Evolutionary conservation across 129 eudicot species (phyloP).

Genomic region (Chrysanthemum lavandulifolium): DNA sequence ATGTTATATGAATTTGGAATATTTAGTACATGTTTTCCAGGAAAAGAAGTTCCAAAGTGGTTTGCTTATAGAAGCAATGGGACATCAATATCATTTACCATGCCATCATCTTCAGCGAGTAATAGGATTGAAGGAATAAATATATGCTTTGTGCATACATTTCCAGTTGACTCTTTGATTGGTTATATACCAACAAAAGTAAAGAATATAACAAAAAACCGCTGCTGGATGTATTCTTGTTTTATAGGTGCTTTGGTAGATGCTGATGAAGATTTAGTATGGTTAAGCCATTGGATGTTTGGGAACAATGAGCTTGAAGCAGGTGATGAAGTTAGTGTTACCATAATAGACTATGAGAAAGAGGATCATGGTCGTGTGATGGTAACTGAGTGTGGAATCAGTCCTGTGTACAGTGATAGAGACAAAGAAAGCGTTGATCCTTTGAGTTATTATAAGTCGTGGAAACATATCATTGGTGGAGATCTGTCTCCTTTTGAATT

Average conservation of each 20-base stretch:
- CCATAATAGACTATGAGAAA: background rate
- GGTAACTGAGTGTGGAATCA: no score
- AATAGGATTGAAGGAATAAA: background rate
- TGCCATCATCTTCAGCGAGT: background rate
- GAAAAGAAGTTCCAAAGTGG: conserved; percentile 11
- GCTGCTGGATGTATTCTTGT: background rate
- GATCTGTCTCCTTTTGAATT: no score
- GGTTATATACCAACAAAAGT: background rate
- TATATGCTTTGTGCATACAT: background rate
- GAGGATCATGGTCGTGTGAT: no score
- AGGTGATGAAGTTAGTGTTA: conserved; percentile 22
- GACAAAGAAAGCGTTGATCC: no score
- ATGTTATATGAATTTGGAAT: conserved; percentile 8
- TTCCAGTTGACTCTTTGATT: background rate
- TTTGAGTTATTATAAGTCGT: no score
- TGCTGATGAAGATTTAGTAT: conserved; percentile 17
- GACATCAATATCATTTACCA: background rate
- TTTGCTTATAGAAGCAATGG: background rate
- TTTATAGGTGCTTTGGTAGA: background rate
- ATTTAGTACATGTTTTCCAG: conserved; percentile 19
- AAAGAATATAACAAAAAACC: background rate
- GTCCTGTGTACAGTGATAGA: background rate
- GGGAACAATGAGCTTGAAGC: conserved; percentile 9
- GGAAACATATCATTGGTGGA: no score
- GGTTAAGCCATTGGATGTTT: conserved; percentile 36